Evolutionary conservation across 345 rosid species (phyloP).

Genomic region (Gossypium australe): DNA sequence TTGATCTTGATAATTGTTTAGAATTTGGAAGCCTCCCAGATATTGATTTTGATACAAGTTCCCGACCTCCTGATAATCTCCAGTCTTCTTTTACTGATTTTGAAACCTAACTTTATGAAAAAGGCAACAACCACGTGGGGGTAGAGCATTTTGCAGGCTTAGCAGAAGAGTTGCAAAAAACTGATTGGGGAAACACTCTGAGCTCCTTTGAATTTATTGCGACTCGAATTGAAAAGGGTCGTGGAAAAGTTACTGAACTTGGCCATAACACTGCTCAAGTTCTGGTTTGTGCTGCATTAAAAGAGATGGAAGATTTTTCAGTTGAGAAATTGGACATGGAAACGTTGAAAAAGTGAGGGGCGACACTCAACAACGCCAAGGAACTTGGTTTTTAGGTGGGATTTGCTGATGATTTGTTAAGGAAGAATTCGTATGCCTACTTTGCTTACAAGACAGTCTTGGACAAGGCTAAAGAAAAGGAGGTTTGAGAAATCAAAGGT

Average conservation of each 20-base stretch:
- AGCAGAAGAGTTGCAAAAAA: background rate
- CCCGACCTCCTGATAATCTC: too few species aligned
- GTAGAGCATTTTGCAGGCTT: background rate
- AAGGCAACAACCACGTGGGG: too few species aligned
- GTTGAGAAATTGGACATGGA: background rate
- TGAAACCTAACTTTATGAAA: too few species aligned
- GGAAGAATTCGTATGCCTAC: background rate
- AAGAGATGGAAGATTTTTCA: background rate
- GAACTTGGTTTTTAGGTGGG: background rate
- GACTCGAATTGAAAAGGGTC: background rate
- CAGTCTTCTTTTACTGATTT: too few species aligned
- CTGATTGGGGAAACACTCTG: too few species aligned
- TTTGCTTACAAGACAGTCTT: background rate
- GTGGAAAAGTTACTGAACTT: background rate
- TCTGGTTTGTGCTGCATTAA: background rate
- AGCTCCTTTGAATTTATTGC: too few species aligned
- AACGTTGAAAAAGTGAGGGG: background rate
- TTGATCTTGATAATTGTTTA: too few species aligned
- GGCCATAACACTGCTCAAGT: background rate
- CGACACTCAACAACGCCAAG: background rate
- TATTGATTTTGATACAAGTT: too few species aligned
- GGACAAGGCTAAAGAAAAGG: too few species aligned
- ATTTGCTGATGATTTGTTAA: background rate
- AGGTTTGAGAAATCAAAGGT: too few species aligned
- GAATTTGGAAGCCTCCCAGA: too few species aligned